Evolutionary conservation across 148 eudicot genomes (phyloP), one percentile per base, ranked within the genome.

Genomic region (Fallopia convolvulus): DNA sequence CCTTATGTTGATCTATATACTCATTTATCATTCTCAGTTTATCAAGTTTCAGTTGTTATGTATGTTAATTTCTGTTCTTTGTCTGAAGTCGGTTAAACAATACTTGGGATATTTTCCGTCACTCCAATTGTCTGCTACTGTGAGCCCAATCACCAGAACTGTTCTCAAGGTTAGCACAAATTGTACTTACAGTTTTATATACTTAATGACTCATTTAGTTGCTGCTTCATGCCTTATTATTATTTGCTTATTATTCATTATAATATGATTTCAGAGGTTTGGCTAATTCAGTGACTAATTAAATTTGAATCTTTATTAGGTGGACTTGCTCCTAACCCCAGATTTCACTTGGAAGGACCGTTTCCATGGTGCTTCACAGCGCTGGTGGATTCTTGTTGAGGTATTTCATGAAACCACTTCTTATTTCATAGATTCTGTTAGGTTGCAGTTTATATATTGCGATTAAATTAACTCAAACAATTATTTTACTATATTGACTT

Each of bases 351-450:
- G 99, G 99, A 96, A 96, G 83, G 99, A 96, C 85, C 99, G 97
- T 48, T 93, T 89, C 82, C 99, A 96, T 86, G 99, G 99, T 78
- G 83, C 85, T 81, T 89, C 90, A 21, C 89, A 78, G 81, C 89
- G 90, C 44, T 96, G 99, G 99, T 96, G 94, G 98, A 96, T 96
- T 82, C 89, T 96, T 79, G 99, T 96, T 80, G 99, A 96, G 99
- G 72, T 68, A n/a, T 63, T 58, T 30, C 70, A 63, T 23, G 20
- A 21, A 60, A 60, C 26, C 26, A 55, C 50, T 47, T 47, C 3
- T 23, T 60, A 8, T 32, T 21, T 5, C 23, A 15, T 55, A 65
- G 4, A 55, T 78, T 68, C 14, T 9, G 39, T 52, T 75, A 17
- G 39, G 72, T 40, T 41, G 56, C 55, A 40, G 23, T 17, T n/a